A percentile compares a stretch with the other conserved stretches of the same genome.
Conservation (phyloP, 345 rosid genomes). For the Populus ilicifolia region DNA sequence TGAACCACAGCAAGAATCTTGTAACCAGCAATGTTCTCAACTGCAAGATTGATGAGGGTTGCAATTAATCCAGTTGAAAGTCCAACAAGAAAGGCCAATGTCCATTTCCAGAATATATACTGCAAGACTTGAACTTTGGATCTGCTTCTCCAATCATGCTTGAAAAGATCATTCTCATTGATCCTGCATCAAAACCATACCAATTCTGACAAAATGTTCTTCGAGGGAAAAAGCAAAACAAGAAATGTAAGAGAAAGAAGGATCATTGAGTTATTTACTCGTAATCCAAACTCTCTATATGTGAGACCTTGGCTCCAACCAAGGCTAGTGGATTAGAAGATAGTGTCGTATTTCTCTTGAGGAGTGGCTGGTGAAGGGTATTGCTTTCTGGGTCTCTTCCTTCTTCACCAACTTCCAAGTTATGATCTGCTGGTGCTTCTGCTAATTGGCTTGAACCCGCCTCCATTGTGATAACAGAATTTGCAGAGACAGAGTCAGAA, state of each 20-base stretch:
- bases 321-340: conserved; percentile 77
- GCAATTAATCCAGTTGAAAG: conserved; percentile 79
- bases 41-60: conserved; percentile 75
- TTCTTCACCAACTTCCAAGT: conserved; percentile 40
- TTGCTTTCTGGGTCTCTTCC: conserved; percentile 66
- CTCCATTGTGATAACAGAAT: conserved; percentile 38
- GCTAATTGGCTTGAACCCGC: conserved; percentile 28
- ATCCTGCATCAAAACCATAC: conserved; percentile 46
- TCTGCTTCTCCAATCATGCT: conserved; percentile 96
- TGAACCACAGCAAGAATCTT: conserved; percentile 70
- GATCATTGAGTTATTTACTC: conserved; percentile 43
- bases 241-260: not conserved
- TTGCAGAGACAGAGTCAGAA: not conserved
- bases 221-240: not conserved
- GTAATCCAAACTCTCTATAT: conserved; percentile 85
- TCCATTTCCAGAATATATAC: conserved; percentile 79
- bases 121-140: conserved; percentile 74
- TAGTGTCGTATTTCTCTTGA: conserved; percentile 64
- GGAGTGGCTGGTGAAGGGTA: conserved; percentile 58
- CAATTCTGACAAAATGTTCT: not conserved
- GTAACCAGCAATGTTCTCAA: conserved; percentile 90
- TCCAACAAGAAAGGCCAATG: conserved; percentile 75
- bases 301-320: conserved; percentile 81
- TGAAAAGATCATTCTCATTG: conserved; percentile 87
- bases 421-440: conserved; percentile 13